Conservation (phyloP, 768 basidiomycete genomes). For the Lactarius evosmus region DNA sequence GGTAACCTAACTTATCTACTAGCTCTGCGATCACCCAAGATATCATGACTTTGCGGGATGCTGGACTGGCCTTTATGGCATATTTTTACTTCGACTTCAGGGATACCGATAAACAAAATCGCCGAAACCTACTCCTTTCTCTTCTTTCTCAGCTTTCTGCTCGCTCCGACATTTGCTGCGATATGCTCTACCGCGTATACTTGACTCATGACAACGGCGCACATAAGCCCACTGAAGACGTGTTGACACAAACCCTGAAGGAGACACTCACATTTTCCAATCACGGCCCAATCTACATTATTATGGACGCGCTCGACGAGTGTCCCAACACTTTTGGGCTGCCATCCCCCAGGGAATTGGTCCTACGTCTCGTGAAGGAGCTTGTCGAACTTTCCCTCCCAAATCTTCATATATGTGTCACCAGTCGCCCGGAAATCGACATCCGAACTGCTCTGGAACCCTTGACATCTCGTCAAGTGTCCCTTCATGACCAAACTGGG, state of each 20-base stretch:
- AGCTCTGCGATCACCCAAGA: no score
- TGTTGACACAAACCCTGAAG: neutral
- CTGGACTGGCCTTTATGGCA: no score
- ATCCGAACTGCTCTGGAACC: neutral
- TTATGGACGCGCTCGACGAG: constrained; percentile 3
- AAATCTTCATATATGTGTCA: neutral
- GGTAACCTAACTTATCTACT: neutral
- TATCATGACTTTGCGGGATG: no score
- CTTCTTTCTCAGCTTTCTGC: neutral
- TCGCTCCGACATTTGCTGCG: neutral
- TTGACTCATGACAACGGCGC: neutral
- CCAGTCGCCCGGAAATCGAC: neutral
- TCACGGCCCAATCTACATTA: neutral
- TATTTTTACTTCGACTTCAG: no score
- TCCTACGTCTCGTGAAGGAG: no score
- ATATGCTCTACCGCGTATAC: neutral
- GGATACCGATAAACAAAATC: neutral
- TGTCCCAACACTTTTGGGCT: neutral
- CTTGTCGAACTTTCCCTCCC: neutral
- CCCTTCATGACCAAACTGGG: no score
- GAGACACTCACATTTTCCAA: no score
- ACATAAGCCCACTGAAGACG: neutral
- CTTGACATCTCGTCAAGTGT: neutral
- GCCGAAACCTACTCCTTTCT: neutral
- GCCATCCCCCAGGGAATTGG: neutral